phyloP scores from a whole-genome alignment of 495 filamentous ascomycete species.

The Penicillium salamii region DNA sequence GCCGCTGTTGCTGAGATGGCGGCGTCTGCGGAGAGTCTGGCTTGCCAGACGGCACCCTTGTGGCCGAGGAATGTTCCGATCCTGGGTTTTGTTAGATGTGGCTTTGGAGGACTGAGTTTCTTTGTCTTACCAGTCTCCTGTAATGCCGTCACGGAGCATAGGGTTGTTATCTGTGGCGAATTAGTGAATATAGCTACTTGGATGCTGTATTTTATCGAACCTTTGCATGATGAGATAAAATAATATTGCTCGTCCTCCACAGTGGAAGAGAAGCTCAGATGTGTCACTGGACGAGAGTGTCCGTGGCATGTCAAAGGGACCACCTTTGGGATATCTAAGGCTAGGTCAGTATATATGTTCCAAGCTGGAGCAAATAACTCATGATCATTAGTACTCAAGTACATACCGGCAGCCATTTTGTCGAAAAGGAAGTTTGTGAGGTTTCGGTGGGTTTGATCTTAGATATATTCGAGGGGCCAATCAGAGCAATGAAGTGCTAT shows the following conservation, averaged over 20 bases:
- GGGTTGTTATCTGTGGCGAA: conserved; percentile 77
- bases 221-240: conserved; percentile 97
- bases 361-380: background rate
- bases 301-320: conserved; percentile 97
- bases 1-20: conserved; percentile 86
- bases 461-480: conserved; percentile 5
- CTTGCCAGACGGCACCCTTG: conserved; percentile 97
- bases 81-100: conserved; percentile 42
- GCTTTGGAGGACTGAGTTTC: background rate
- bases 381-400: no score
- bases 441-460: conserved; percentile 5
- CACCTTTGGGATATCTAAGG: conserved; percentile 61
- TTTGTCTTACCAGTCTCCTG: conserved; percentile 78
- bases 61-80: conserved; percentile 98
- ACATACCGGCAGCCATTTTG: conserved; percentile 10
- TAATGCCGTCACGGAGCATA: conserved; percentile 95
- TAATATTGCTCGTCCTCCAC: conserved; percentile 88
- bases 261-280: conserved; percentile 88
- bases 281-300: conserved; percentile 92
- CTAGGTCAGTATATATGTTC: background rate
- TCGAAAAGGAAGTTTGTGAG: background rate
- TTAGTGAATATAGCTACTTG: background rate
- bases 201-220: conserved; percentile 38
- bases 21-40: conserved; percentile 83
- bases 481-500: background rate